Percentiles rank a stretch among this genome's conserved stretches.
Conservation (phyloP, 805 yeast species). For the Nakazawaea wyomingensis region DNA sequence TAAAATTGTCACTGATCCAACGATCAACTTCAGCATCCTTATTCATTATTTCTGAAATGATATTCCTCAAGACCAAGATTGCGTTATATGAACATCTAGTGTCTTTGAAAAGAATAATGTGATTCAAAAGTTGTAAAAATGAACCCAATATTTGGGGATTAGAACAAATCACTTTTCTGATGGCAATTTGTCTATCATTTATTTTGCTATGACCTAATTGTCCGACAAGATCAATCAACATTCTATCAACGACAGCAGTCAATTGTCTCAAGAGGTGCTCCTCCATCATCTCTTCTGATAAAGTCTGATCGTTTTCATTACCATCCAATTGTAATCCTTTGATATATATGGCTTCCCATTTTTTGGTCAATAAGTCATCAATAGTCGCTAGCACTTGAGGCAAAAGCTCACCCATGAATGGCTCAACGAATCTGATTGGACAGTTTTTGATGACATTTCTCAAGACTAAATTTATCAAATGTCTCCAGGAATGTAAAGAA, state of each 20-base stretch:
- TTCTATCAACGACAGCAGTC: slow-evolving; percentile 84
- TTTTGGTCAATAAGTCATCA: slow-evolving; percentile 65
- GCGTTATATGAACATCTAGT: slow-evolving; percentile 91
- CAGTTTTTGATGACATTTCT: slow-evolving; percentile 86
- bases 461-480: slow-evolving; percentile 84
- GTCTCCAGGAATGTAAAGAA: slow-evolving; percentile 95
- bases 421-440: slow-evolving; percentile 61
- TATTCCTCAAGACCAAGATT: slow-evolving; percentile 69
- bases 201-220: slow-evolving; percentile 50
- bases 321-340: slow-evolving; percentile 55
- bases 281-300: slow-evolving; percentile 98
- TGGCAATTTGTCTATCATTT: slow-evolving; percentile 56
- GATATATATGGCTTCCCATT: slow-evolving; percentile 67
- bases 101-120: slow-evolving; percentile 77
- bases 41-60: slow-evolving; percentile 63
- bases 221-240: slow-evolving; percentile 82
- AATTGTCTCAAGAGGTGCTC: slow-evolving; percentile 90
- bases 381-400: slow-evolving; percentile 72
- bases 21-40: slow-evolving; percentile 73
- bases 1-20: slow-evolving; percentile 57
- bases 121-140: slow-evolving; percentile 66
- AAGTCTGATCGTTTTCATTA: slow-evolving; percentile 55
- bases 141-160: slow-evolving; percentile 71
- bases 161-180: slow-evolving; percentile 61
- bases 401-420: slow-evolving; percentile 70